phyloP scores from a whole-genome alignment of 2,329 filamentous ascomycete species.

The Diaporthe sp. region DNA sequence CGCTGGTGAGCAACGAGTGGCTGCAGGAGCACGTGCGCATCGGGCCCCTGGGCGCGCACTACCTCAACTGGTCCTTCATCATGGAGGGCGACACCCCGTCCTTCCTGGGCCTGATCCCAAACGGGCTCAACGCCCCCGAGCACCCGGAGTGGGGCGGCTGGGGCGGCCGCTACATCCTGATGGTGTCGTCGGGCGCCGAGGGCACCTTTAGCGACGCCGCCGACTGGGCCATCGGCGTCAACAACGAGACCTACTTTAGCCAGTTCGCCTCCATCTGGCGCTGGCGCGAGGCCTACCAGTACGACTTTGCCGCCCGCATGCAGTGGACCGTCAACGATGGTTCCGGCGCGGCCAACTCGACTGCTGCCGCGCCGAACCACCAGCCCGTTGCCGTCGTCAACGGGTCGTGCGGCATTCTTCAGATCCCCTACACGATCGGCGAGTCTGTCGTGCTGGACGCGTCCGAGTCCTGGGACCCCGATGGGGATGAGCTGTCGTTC shows the following conservation, averaged over 20 bases:
- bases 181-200: conserved; percentile 42
- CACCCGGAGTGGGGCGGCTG: conserved; percentile 57
- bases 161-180: conserved; percentile 55
- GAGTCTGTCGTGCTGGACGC: conserved; percentile 41
- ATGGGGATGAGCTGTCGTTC: conserved; percentile 41
- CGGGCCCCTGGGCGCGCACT: conserved; percentile 54
- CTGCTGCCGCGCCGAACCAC: conserved; percentile 29
- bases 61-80: conserved; percentile 58
- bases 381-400: conserved; percentile 44
- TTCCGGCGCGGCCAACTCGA: background rate
- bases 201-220: conserved; percentile 50
- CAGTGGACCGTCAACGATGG: conserved; percentile 37
- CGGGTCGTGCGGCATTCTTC: conserved; percentile 37
- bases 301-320: conserved; percentile 51
- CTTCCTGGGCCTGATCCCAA: conserved; percentile 57
- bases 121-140: conserved; percentile 55
- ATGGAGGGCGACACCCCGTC: conserved; percentile 63
- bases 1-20: conserved; percentile 59
- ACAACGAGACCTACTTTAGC: conserved; percentile 49
- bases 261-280: conserved; percentile 66
- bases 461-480: conserved; percentile 41
- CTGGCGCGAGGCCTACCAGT: conserved; percentile 66
- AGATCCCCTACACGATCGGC: conserved; percentile 35
- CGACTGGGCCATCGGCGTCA: conserved; percentile 51
- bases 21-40: conserved; percentile 60